These are phyloP conservation scores for Ophiostoma sp. DNA, from an alignment of 2,329 filamentous ascomycete species.

Conservation along the genomic window DNA sequence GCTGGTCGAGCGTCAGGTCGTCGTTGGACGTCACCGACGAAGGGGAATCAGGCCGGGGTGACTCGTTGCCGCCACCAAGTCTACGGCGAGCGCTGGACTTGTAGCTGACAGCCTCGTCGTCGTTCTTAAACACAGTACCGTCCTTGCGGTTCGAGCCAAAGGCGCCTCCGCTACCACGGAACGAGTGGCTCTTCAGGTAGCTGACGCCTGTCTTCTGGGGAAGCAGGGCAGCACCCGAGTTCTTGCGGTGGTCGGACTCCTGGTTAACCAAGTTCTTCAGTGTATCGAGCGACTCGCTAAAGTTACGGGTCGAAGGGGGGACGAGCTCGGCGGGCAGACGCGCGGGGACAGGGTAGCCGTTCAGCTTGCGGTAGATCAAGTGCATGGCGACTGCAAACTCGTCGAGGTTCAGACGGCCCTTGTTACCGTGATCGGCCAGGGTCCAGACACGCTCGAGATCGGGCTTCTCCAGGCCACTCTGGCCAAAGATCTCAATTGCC, in stretches of 20 bases:
- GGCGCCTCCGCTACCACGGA: slow-evolving; percentile 65
- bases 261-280: slow-evolving; percentile 87
- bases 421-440: slow-evolving; percentile 88
- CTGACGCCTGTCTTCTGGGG: slow-evolving; percentile 98
- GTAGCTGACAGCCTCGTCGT: slow-evolving; percentile 90
- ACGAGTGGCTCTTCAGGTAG: slow-evolving; percentile 94
- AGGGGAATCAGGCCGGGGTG: slow-evolving; percentile 78
- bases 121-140: slow-evolving; percentile 94
- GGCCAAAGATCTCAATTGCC: slow-evolving; percentile 94
- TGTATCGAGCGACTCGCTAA: slow-evolving; percentile 88
- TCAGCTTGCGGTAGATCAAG: slow-evolving; percentile 94
- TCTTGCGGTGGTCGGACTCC: slow-evolving; percentile 87
- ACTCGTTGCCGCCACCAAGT: slow-evolving; percentile 61
- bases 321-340: slow-evolving; percentile 88
- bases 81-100: slow-evolving; percentile 89
- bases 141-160: slow-evolving; percentile 73
- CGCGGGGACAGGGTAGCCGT: slow-evolving; percentile 89
- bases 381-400: slow-evolving; percentile 99
- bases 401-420: slow-evolving; percentile 89
- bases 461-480: slow-evolving; percentile 87
- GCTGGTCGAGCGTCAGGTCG: slow-evolving; percentile 80
- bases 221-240: slow-evolving; percentile 82
- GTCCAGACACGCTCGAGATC: slow-evolving; percentile 96
- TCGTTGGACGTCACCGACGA: slow-evolving; percentile 70
- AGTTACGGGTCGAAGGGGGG: slow-evolving; percentile 89